Percentiles rank a stretch among this genome's conserved stretches.
phyloP scores from a whole-genome alignment of 2,329 filamentous ascomycete genomes.

The Alternaria brassicicola region DNA sequence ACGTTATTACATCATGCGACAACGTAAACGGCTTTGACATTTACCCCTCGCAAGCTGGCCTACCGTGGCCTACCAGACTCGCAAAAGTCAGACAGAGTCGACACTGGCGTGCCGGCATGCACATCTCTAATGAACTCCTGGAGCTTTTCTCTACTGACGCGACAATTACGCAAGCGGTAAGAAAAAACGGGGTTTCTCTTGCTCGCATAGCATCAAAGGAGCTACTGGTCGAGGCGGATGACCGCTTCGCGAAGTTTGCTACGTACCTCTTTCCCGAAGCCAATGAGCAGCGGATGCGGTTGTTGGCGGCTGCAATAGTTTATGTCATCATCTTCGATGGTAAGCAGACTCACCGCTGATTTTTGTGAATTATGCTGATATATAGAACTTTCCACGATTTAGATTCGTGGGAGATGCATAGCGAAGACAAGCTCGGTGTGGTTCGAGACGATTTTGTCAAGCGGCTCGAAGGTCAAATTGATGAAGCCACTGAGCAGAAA shows the following conservation, averaged over 20 bases:
- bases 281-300: neutral
- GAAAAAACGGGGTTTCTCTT: neutral
- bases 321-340: constrained; percentile 1
- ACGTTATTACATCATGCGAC: neutral
- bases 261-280: neutral
- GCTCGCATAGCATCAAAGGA: neutral
- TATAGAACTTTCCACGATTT: neutral
- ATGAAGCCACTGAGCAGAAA: neutral
- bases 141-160: neutral
- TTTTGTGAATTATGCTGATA: neutral
- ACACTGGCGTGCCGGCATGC: neutral
- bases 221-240: neutral
- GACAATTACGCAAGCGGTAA: neutral
- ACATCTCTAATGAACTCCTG: neutral
- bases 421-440: neutral
- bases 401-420: constrained; percentile 3
- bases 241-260: neutral
- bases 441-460: neutral
- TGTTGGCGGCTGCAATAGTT: neutral
- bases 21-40: neutral
- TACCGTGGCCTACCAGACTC: neutral
- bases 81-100: neutral
- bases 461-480: neutral
- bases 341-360: neutral
- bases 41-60: neutral